A percentile compares a stretch with the other conserved stretches of the same genome.
phyloP scores from a whole-genome alignment of 2,329 filamentous ascomycete species.

The Diplodia seriata region DNA sequence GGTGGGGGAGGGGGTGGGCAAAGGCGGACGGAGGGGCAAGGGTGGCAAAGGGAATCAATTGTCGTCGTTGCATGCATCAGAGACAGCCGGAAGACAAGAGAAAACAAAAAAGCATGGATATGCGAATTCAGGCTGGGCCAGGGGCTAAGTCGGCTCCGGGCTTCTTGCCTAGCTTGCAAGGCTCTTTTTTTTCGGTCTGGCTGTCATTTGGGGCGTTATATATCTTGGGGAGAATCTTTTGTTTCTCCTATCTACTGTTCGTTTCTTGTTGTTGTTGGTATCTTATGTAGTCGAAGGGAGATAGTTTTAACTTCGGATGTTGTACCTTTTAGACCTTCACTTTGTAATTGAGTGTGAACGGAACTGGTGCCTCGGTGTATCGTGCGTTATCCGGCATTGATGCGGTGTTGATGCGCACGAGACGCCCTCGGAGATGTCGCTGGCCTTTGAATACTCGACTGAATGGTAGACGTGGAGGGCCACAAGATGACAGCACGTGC shows the following conservation, averaged over 20 bases:
- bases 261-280: neutral
- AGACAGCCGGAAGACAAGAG: neutral
- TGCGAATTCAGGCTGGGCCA: neutral
- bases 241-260: neutral
- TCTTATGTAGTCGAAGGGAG: neutral
- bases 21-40: neutral
- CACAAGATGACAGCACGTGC: no score
- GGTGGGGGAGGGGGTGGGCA: neutral
- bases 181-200: neutral
- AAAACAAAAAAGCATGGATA: neutral
- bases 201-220: constrained; percentile 9
- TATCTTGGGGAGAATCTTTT: constrained; percentile 18
- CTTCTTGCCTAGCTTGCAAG: neutral
- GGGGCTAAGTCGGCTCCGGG: neutral
- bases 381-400: neutral
- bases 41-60: neutral
- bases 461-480: no score
- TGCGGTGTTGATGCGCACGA: no score
- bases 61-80: neutral
- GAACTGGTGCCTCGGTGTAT: neutral
- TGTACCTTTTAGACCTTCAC: neutral
- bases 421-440: no score
- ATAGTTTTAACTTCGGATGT: neutral
- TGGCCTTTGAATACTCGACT: no score
- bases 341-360: neutral